Conservation (phyloP, 1,139 yeast genomes). For the Protomyces lactucae-debilis region DNA sequence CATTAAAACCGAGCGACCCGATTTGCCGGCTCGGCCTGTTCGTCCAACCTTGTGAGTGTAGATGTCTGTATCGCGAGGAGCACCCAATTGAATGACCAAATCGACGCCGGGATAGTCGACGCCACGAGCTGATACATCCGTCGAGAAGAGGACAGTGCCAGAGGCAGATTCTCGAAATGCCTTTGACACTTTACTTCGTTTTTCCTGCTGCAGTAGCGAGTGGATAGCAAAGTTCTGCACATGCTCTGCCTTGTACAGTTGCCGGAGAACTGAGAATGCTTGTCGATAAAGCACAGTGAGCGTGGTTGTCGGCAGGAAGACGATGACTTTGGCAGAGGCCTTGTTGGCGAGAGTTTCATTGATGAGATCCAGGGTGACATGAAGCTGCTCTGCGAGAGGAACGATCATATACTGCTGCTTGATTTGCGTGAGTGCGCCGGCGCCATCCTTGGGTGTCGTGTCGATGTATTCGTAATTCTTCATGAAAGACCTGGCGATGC, state of each 20-base stretch:
- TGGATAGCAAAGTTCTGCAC: slow-evolving; percentile 47
- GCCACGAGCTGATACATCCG: slow-evolving; percentile 78
- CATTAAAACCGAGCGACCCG: slow-evolving; percentile 71
- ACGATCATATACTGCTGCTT: slow-evolving; percentile 22
- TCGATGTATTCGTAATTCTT: slow-evolving; percentile 61
- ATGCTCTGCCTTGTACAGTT: slow-evolving; percentile 60
- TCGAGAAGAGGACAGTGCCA: slow-evolving; percentile 56
- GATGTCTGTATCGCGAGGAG: slow-evolving; percentile 7
- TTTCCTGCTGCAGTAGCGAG: slow-evolving; percentile 72
- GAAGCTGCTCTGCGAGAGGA: slow-evolving; percentile 6
- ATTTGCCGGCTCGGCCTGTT: slow-evolving; percentile 89
- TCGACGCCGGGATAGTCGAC: slow-evolving; percentile 93
- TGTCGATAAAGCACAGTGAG: slow-evolving; percentile 16
- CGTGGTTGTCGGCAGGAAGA: slow-evolving; percentile 26
- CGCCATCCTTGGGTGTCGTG: slow-evolving; percentile 52
- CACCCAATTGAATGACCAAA: slow-evolving; percentile 67
- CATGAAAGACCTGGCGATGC: slow-evolving; percentile 63
- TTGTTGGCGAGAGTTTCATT: slow-evolving; percentile 6
- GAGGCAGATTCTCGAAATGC: slow-evolving; percentile 49
- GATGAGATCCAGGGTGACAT: slow-evolving; percentile 10
- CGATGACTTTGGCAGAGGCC: slow-evolving; percentile 19
- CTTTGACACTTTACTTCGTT: slow-evolving; percentile 68
- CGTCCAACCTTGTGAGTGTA: slow-evolving; percentile 92
- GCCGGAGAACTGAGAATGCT: slow-evolving; percentile 79
- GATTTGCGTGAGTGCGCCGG: slow-evolving; percentile 10